A percentile compares a stretch with the other conserved stretches of the same genome.
Conservation (phyloP, 768 basidiomycete species). For the Termitomyces sp. region DNA sequence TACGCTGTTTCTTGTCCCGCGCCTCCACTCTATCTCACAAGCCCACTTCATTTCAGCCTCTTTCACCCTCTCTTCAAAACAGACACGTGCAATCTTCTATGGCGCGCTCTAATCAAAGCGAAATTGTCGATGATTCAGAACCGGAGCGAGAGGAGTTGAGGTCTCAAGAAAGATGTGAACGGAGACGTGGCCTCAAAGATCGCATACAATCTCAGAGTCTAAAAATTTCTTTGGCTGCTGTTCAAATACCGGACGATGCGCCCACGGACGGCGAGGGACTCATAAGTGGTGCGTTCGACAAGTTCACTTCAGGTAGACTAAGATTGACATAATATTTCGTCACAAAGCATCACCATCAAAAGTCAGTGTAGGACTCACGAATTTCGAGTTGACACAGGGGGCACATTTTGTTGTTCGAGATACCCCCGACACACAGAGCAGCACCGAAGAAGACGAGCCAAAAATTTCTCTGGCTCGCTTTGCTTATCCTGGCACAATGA, state of each 20-base stretch:
- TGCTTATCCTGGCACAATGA: slow-evolving; percentile 28
- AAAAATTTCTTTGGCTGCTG: slow-evolving; percentile 9
- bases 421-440: slow-evolving; percentile 8
- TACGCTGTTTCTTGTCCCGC: slow-evolving; percentile 4
- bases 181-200: slow-evolving; percentile 3
- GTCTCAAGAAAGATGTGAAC: slow-evolving; percentile 18
- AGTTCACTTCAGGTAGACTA: background rate
- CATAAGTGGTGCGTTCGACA: background rate
- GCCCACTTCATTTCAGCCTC: background rate
- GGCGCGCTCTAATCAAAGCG: slow-evolving; percentile 20
- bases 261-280: background rate
- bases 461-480: slow-evolving; percentile 36
- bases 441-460: slow-evolving; percentile 28
- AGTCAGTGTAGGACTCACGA: background rate
- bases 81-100: background rate
- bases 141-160: slow-evolving; percentile 55
- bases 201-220: background rate
- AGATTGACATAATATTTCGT: background rate
- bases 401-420: background rate
- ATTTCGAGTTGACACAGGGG: background rate
- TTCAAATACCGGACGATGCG: slow-evolving; percentile 26
- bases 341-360: background rate
- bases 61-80: background rate
- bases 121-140: slow-evolving; percentile 68
- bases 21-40: slow-evolving; percentile 1